Percentiles rank a stretch among this genome's conserved stretches.
Conservation (phyloP, 129 eudicot species). For the Centrapalus pauciflorus region DNA sequence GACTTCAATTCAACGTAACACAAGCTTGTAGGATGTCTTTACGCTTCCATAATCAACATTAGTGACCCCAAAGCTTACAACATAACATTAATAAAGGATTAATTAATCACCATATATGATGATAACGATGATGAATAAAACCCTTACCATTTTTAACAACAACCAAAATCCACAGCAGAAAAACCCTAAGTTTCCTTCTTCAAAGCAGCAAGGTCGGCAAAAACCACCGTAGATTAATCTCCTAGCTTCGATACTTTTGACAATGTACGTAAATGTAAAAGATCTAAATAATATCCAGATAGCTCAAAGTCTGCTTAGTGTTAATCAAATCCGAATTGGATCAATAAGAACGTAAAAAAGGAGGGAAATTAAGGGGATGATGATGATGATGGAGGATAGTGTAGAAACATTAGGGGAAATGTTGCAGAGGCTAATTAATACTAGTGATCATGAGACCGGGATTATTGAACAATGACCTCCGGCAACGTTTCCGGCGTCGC, state of each 20-base stretch:
- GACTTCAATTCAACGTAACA: neutral
- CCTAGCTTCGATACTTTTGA: constrained; percentile 14
- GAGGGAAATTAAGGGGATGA: constrained; percentile 3
- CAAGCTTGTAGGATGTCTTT: neutral
- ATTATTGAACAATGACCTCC: constrained; percentile 23
- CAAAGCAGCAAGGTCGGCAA: constrained; percentile 14
- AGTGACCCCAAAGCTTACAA: neutral
- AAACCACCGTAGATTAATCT: constrained; percentile 15
- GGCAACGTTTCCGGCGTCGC: constrained; percentile 35
- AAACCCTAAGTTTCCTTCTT: constrained; percentile 27
- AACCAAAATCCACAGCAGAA: constrained; percentile 20
- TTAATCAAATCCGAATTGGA: constrained; percentile 1
- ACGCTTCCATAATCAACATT: neutral
- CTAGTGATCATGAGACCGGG: neutral
- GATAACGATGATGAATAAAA: constrained; percentile 5
- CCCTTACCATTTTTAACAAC: constrained; percentile 28
- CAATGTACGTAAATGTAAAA: constrained; percentile 17
- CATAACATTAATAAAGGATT: neutral
- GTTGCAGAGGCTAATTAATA: constrained; percentile 32
- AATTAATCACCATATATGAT: too few relatives aligned
- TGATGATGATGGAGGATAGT: constrained; percentile 13
- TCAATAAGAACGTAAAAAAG: neutral
- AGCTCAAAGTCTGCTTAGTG: constrained; percentile 19
- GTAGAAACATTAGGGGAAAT: constrained; percentile 15
- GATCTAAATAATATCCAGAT: constrained; percentile 20